Base-by-base conservation (phyloP, 768 basidiomycete genomes). In the Cytidiella melzeri region DNA sequence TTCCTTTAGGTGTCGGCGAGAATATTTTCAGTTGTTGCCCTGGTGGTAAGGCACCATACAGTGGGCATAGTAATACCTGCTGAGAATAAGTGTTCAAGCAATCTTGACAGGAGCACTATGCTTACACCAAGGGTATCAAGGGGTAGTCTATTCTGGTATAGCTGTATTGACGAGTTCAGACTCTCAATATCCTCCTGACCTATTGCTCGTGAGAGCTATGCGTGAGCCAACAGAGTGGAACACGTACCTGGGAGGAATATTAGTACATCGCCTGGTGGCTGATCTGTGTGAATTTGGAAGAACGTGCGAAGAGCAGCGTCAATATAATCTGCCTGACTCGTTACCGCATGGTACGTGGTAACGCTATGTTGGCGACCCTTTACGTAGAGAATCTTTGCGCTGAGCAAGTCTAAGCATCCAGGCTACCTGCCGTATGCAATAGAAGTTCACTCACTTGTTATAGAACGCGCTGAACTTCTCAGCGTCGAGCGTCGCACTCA, bases 401-500 rank as follows among this genome's bases (percentile, higher is more conserved):
- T 94, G 59, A 4, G 36, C 15, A 12, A 9, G 11, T n/a, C n/a
- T n/a, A n/a, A n/a, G n/a, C n/a, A n/a, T n/a, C n/a, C n/a, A n/a
- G n/a, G n/a, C n/a, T n/a, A n/a, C n/a, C n/a, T n/a, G n/a, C n/a
- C n/a, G n/a, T n/a, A n/a, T n/a, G n/a, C n/a, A n/a, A n/a, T n/a
- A n/a, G n/a, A n/a, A n/a, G n/a, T n/a, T n/a, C n/a, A 15, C n/a
- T 30, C 55, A 95, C 94, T 81, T 74, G 62, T 82, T 63, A 61
- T 87, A 96, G 67, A 95, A 99, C 25, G 71, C 73, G 67, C 87
- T 88, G 65, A 99, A 98, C 56, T 90, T 92, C 56, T 94, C 86
- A 0, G 94, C 94, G 61, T 99, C 94, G 28, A 99, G 75, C 5
- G 96, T 98, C 3, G 96, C 96, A 65, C 91, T 93, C 96, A 99